phyloP scores from a whole-genome alignment of 345 rosid species.

The Eutrema heterophyllum region DNA sequence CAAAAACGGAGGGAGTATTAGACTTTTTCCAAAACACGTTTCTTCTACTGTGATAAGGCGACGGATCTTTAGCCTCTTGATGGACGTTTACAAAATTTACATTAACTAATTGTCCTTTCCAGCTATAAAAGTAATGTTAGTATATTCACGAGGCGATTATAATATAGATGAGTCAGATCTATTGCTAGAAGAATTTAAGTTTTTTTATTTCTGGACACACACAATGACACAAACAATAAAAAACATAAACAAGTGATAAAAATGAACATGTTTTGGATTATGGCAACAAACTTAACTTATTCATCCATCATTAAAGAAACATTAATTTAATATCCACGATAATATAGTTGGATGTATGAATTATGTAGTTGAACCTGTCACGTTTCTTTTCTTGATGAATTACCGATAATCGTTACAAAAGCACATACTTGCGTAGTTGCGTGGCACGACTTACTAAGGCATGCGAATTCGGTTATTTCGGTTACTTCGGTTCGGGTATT shows the following conservation, averaged over 20 bases:
- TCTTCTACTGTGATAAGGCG: background rate
- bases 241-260: background rate
- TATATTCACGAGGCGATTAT: background rate
- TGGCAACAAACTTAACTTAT: conserved; percentile 2
- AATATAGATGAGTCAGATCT: conserved; percentile 10
- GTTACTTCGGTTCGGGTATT: too few relatives aligned
- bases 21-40: conserved; percentile 15
- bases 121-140: background rate
- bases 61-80: background rate
- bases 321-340: background rate
- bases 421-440: too few relatives aligned
- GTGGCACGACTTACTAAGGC: too few relatives aligned
- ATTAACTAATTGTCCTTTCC: background rate
- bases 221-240: too few relatives aligned
- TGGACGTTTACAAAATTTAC: background rate
- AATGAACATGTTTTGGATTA: background rate
- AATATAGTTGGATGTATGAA: background rate
- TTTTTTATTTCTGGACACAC: background rate
- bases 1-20: too few relatives aligned
- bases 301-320: conserved; percentile 2
- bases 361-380: background rate
- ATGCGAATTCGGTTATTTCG: too few relatives aligned
- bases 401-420: background rate
- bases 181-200: background rate
- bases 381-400: conserved; percentile 4